Evolutionary conservation across 1,284 basidiomycete genomes (phyloP).

Genomic region (Hemileia vastatrix): DNA sequence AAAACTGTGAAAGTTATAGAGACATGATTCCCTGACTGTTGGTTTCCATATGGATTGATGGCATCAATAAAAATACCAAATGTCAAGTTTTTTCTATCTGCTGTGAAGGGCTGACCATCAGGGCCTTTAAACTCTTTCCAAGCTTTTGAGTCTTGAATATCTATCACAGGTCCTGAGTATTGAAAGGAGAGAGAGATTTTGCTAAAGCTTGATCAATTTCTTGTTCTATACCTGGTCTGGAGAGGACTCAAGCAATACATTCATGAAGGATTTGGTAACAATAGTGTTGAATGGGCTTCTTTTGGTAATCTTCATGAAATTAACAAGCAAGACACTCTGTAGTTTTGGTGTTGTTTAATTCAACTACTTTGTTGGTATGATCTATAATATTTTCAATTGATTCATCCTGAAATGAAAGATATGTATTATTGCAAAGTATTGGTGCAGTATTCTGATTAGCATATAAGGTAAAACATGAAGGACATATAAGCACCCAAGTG

Average conservation of each 20-base stretch:
- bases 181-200: background rate
- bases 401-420: too few relatives aligned
- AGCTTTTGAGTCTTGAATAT: background rate
- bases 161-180: background rate
- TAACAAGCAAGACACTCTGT: too few relatives aligned
- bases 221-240: background rate
- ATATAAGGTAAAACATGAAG: too few relatives aligned
- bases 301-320: too few relatives aligned
- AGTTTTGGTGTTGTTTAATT: too few relatives aligned
- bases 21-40: background rate
- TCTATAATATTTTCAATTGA: too few relatives aligned
- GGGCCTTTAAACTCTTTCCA: conserved; percentile 13
- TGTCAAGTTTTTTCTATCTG: background rate
- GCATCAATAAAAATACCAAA: conserved; percentile 8
- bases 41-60: conserved; percentile 15
- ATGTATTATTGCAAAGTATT: too few relatives aligned
- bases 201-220: background rate
- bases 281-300: too few relatives aligned
- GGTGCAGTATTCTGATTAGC: too few relatives aligned
- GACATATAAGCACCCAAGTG: too few relatives aligned
- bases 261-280: conserved; percentile 2
- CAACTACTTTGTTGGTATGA: too few relatives aligned
- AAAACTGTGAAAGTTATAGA: conserved; percentile 3
- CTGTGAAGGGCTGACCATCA: background rate
- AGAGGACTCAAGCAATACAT: conserved; percentile 5